Evolutionary conservation across 768 basidiomycete genomes (phyloP).

Genomic region (Ramaria rubella): DNA sequence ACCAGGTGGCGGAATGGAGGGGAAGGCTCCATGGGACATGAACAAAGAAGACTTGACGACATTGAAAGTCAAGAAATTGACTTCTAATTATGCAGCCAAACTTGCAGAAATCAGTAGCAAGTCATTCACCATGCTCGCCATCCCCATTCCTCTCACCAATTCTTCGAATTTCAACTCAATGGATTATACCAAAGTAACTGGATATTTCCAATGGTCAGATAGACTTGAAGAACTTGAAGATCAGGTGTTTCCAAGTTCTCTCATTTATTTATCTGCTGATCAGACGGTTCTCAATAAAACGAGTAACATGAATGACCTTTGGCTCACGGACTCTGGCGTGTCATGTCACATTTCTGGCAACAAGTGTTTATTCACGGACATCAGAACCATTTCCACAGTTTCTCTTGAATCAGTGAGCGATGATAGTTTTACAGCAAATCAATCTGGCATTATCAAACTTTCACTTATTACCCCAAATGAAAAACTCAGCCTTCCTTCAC

Average conservation of each 20-base stretch:
- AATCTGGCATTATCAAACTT: too few relatives aligned
- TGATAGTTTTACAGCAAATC: neutral
- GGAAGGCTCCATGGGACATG: too few relatives aligned
- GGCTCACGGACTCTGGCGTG: neutral
- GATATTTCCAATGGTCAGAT: too few relatives aligned
- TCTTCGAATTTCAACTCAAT: too few relatives aligned
- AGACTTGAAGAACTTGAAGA: neutral
- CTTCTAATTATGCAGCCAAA: neutral
- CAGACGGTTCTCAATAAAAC: neutral
- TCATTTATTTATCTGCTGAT: neutral
- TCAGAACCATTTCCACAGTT: neutral
- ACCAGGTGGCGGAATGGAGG: too few relatives aligned
- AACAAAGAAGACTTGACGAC: too few relatives aligned
- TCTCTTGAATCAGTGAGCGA: neutral
- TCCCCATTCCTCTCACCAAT: neutral
- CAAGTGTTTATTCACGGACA: neutral
- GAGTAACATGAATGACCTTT: neutral
- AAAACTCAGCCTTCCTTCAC: neutral
- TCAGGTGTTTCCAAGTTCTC: too few relatives aligned
- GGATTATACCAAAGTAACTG: too few relatives aligned
- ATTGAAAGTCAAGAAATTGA: neutral
- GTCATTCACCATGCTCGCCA: neutral
- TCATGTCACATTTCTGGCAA: too few relatives aligned
- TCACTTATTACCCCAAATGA: neutral
- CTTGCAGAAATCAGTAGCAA: neutral